A percentile compares a stretch with the other conserved stretches of the same genome.
These are phyloP conservation scores for Komagataella populi DNA, from an alignment of 805 yeast genomes.

Conservation along the genomic window DNA sequence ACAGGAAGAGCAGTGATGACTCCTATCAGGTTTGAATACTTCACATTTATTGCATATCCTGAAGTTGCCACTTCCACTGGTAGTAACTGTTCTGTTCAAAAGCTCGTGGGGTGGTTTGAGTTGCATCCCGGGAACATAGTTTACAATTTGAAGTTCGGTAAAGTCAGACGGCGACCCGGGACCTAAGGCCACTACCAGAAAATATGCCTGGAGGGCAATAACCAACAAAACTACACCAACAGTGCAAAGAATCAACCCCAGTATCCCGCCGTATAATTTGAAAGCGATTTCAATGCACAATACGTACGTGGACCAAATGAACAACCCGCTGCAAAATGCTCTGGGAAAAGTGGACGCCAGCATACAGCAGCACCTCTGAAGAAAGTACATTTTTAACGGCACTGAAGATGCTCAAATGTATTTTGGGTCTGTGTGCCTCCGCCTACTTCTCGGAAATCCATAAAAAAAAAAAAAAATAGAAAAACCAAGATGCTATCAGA, in stretches of 20 bases:
- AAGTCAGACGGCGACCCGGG: conserved; percentile 58
- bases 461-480: not conserved
- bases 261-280: conserved; percentile 6
- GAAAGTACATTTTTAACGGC: not conserved
- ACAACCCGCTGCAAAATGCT: conserved; percentile 23
- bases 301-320: conserved; percentile 35
- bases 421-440: not conserved
- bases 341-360: conserved; percentile 34
- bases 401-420: not conserved
- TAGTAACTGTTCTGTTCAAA: conserved; percentile 24
- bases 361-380: conserved; percentile 16
- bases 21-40: conserved; percentile 47
- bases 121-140: conserved; percentile 5
- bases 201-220: conserved; percentile 36
- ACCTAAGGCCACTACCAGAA: conserved; percentile 34
- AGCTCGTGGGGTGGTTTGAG: conserved; percentile 28
- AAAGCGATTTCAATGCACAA: conserved; percentile 16
- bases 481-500: not conserved
- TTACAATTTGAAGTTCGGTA: conserved; percentile 22
- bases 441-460: not conserved
- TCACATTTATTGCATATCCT: conserved; percentile 41
- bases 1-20: conserved; percentile 43
- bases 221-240: conserved; percentile 17
- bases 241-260: conserved; percentile 9
- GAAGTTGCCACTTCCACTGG: conserved; percentile 47